phyloP scores from a whole-genome alignment of 1,139 yeast genomes.

The Yamadazyma triangularis region DNA sequence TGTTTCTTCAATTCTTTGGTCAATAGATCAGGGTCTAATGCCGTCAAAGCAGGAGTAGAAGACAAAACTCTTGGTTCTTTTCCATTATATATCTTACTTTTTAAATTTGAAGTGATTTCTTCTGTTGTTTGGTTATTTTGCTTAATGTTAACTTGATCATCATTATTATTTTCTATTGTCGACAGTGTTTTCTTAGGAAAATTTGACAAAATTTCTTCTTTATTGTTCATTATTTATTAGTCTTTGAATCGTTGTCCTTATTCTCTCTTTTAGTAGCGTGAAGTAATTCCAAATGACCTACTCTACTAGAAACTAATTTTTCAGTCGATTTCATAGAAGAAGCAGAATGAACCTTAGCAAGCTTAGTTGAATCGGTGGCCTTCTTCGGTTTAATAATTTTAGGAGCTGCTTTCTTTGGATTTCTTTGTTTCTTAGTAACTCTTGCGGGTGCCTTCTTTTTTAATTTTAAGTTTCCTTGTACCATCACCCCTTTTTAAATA shows the following conservation, averaged over 20 bases:
- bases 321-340: conserved; percentile 74
- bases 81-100: too few relatives aligned
- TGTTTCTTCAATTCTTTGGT: conserved; percentile 8
- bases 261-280: conserved; percentile 87
- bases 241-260: conserved; percentile 25
- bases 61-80: too few relatives aligned
- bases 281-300: conserved; percentile 90
- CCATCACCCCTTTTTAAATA: conserved; percentile 29
- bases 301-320: conserved; percentile 78
- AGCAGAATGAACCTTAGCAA: conserved; percentile 62
- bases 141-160: too few relatives aligned
- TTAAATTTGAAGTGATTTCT: too few relatives aligned
- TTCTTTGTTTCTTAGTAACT: conserved; percentile 49
- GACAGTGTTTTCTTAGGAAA: conserved; percentile 12
- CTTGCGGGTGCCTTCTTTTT: conserved; percentile 45
- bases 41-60: conserved; percentile 26
- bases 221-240: conserved; percentile 8
- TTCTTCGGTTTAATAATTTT: conserved; percentile 68
- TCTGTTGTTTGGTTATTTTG: too few relatives aligned
- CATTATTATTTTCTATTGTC: too few relatives aligned
- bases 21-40: conserved; percentile 28
- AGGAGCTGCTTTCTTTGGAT: conserved; percentile 70
- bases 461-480: conserved; percentile 52
- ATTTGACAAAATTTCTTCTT: conserved; percentile 11
- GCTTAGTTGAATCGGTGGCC: conserved; percentile 41